Percentiles rank a stretch among this genome's conserved stretches.
phyloP scores from a whole-genome alignment of 1,284 basidiomycete genomes.

The Heliocybe sulcata region DNA sequence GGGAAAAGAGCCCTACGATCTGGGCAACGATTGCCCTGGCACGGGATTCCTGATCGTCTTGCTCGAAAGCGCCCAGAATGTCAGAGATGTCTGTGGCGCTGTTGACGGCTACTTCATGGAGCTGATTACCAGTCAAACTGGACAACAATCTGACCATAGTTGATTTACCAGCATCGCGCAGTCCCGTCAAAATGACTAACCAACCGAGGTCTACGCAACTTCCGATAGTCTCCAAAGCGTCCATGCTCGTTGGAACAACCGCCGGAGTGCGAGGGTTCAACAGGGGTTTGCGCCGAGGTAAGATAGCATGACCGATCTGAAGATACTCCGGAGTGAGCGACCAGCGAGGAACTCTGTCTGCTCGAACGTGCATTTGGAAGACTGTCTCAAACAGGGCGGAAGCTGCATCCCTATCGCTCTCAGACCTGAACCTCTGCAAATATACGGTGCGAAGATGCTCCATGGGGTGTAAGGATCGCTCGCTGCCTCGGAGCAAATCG shows the following conservation, averaged over 20 bases:
- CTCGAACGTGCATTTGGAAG: constrained; percentile 30
- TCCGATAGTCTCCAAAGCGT: constrained; percentile 71
- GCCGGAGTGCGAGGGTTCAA: constrained; percentile 32
- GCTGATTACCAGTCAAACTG: constrained; percentile 55
- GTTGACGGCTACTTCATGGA: constrained; percentile 80
- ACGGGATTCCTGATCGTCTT: constrained; percentile 53
- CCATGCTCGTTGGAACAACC: constrained; percentile 60
- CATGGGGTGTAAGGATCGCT: constrained; percentile 42
- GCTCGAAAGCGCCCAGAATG: constrained; percentile 94
- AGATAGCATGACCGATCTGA: constrained; percentile 67
- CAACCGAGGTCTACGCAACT: constrained; percentile 76
- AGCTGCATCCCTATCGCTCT: constrained; percentile 59
- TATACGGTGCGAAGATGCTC: constrained; percentile 72
- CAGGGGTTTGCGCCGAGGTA: constrained; percentile 37
- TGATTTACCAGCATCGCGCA: constrained; percentile 76
- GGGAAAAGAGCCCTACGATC: constrained; percentile 31
- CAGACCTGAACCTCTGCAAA: constrained; percentile 80
- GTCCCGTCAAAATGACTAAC: constrained; percentile 86
- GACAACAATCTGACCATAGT: constrained; percentile 70
- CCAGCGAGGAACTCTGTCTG: constrained; percentile 27
- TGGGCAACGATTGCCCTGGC: constrained; percentile 32
- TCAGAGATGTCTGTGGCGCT: constrained; percentile 91
- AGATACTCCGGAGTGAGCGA: constrained; percentile 45
- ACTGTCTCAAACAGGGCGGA: constrained; percentile 53
- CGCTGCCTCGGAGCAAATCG: constrained; percentile 39